Evolutionary conservation across 2,329 filamentous ascomycete species (phyloP), one percentile per base, ranked within the genome.

Genomic region (Claviceps fusiformis): DNA sequence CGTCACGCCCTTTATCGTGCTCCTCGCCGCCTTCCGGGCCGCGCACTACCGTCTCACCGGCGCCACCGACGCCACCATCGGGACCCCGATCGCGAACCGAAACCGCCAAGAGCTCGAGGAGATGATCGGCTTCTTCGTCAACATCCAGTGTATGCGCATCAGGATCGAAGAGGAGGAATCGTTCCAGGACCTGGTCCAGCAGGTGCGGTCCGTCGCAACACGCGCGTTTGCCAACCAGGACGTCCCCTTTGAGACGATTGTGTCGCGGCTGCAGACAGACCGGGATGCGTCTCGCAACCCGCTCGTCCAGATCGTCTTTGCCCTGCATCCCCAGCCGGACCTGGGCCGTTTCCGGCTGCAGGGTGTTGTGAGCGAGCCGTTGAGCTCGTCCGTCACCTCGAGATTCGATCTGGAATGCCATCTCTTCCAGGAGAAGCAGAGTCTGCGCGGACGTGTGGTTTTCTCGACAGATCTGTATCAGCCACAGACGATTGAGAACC

Each of bases 121-220:
- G 13, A 57, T 62, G 0, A 59, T 64, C 8, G 64, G 62, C 1
- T 63, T 62, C 57, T 65, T 65, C 17, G 64, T 64, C 48, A 65
- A 64, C 35, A 57, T 59, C 0, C 64, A 65, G 37, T 65, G 64
- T 17, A 61, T 65, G 27, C 56, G 63, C n/a, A 55, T 64, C 43
- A 48, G 27, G 1, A 13, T 66, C 7, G 47, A 48, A 1, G 54
- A 46, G 5, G 19, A 46, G 5, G 19, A 46, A 7, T 27, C 44
- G 10, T 46, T 46, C 27, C 3, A 46, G 1, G 44, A 46, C 10
- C 27, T 46, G 44, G 44, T 46, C 44, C 44, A 15, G 4, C 6
- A 27, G 1, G 44, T 46, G 11, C 44, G 29, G 27, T 27, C 24
- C 24, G 29, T 24, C 6, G 44, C 44, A 13, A 46, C 44, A 0